These are phyloP conservation scores for Fraxinus cuspidata DNA, from an alignment of 257 asterid species.

Conservation along the genomic window DNA sequence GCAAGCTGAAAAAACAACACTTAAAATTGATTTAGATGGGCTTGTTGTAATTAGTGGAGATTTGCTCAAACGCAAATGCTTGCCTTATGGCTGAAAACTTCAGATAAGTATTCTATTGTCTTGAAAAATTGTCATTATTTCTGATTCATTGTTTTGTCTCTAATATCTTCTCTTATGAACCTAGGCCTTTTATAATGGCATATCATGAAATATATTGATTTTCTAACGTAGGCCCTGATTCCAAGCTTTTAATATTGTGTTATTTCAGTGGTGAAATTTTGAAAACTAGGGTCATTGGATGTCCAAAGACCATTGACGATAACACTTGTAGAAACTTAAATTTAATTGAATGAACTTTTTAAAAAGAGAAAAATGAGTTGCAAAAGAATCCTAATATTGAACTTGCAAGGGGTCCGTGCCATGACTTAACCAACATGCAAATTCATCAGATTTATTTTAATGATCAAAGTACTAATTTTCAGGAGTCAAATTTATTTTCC, in stretches of 20 bases:
- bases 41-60: slow-evolving; percentile 85
- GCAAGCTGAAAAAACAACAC: slow-evolving; percentile 72
- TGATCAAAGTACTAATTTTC: too few species aligned
- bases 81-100: slow-evolving; percentile 78
- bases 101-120: slow-evolving; percentile 34
- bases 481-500: too few species aligned
- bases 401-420: too few species aligned
- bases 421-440: too few species aligned
- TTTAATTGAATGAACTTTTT: too few species aligned
- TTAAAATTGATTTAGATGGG: slow-evolving; percentile 72
- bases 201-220: neutral
- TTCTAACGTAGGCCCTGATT: neutral
- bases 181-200: neutral
- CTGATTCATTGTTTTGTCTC: neutral
- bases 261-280: slow-evolving; percentile 54
- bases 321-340: too few species aligned
- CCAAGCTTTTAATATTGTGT: neutral
- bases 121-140: slow-evolving; percentile 1
- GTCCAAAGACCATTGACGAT: slow-evolving; percentile 81
- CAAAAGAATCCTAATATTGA: too few species aligned
- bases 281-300: slow-evolving; percentile 71
- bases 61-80: slow-evolving; percentile 71
- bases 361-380: too few species aligned
- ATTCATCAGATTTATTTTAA: too few species aligned
- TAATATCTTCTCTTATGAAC: neutral